Base-by-base conservation (phyloP, 1,139 yeast species). In the Nakaseomyces nivariensis region DNA sequence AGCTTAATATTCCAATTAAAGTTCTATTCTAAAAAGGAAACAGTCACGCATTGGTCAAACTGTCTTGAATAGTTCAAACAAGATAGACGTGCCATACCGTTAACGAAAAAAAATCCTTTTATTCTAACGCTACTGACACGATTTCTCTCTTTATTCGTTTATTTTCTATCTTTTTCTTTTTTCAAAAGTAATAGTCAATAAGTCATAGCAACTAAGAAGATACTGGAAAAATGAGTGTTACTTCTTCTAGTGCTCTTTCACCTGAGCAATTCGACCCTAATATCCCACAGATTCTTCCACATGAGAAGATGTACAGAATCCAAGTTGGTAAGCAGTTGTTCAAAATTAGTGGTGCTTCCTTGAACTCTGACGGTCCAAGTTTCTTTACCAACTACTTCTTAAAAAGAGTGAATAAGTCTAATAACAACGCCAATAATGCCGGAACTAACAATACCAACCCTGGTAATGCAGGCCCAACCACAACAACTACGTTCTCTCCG, bases 281-380 rank as follows among this genome's bases (percentile, higher is more conserved):
- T 2, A 82, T 85, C 44, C 85, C 88, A 1, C 64, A 69, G 0
- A 61, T 81, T 2, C 71, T 87, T 33, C 82, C 92, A 31, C 79
- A 75, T 56, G 84, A 81, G 46, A 78, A 74, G 56, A 80, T 86
- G 60, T 88, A 76, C 65, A 74, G 81, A 11, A 76, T 89, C 29
- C 89, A 85, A 63, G 82, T 88, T 4, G 96, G 96, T 0, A 76
- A 74, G 49, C 74, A 74, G 54, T 56, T 76, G 37, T 84, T 79
- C 63, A 70, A 73, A 37, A 60, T 72, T 22, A 82, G 92, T 61
- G 97, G 96, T 0, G 89, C 92, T 1, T 87, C 96, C 4, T 67
- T 89, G 42, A 84, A 90, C 26, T 85, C 87, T 1, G 97, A 88
- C 67, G 82, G 72, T 0, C 80, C 80, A 0, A 72, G 76, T 10